A percentile compares a stretch with the other conserved stretches of the same genome.
Conservation (phyloP, 176 grass and related monocot species). For the Hsuehochloa calcarea region DNA sequence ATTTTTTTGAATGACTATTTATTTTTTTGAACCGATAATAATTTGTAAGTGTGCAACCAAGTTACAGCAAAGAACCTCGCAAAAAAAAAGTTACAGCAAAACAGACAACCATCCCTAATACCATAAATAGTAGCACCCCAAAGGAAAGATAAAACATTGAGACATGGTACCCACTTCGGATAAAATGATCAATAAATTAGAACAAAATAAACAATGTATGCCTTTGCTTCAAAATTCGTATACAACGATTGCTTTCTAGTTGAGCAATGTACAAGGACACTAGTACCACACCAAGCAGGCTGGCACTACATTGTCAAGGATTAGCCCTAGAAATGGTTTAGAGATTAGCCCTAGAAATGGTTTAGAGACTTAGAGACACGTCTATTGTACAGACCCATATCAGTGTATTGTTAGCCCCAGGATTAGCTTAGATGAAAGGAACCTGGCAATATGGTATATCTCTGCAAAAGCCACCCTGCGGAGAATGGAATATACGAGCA, state of each 20-base stretch:
- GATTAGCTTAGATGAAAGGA: slow-evolving; percentile 34
- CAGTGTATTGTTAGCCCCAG: slow-evolving; percentile 44
- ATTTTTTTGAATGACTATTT: too few relatives aligned
- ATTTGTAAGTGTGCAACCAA: neutral
- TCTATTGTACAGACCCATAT: slow-evolving; percentile 5
- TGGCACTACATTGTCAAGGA: slow-evolving; percentile 1
- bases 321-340: slow-evolving; percentile 27
- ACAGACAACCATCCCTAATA: neutral
- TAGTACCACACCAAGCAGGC: slow-evolving; percentile 23
- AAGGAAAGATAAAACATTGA: neutral
- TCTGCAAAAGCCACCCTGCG: slow-evolving; percentile 19
- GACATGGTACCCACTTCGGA: neutral
- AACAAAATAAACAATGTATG: neutral
- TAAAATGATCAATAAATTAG: neutral
- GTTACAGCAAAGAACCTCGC: too few relatives aligned
- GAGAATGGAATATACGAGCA: slow-evolving; percentile 24
- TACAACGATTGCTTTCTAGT: slow-evolving; percentile 16
- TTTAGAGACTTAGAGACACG: slow-evolving; percentile 24
- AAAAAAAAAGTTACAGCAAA: neutral
- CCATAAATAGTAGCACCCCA: neutral
- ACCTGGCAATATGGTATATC: neutral
- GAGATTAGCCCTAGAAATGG: slow-evolving; percentile 24
- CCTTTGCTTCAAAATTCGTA: slow-evolving; percentile 29
- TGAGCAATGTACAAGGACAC: slow-evolving; percentile 36
- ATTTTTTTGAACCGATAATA: slow-evolving; percentile 18